Percentiles rank a stretch among this genome's conserved stretches.
Conservation (phyloP, 805 yeast species). For the Yarrowia keelungensis region DNA sequence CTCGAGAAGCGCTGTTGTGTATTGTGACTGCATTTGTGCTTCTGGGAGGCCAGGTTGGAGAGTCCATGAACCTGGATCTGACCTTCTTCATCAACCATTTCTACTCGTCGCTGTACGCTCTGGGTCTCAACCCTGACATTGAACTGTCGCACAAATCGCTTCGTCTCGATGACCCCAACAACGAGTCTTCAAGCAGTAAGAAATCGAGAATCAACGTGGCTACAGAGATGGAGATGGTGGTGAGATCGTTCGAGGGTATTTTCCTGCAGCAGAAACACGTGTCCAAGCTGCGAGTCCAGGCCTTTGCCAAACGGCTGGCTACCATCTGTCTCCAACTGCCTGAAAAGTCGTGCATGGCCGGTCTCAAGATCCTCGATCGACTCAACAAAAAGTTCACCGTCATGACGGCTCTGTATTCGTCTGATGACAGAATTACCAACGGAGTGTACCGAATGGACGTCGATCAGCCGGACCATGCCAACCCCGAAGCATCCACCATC, state of each 20-base stretch:
- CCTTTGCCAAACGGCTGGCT: conserved; percentile 83
- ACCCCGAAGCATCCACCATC: conserved; percentile 85
- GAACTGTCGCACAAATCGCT: conserved; percentile 85
- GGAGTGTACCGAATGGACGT: conserved; percentile 75
- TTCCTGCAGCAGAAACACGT: conserved; percentile 53
- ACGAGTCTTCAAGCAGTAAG: conserved; percentile 44
- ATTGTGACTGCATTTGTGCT: conserved; percentile 90
- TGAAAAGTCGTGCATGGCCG: conserved; percentile 83
- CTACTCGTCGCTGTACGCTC: conserved; percentile 69
- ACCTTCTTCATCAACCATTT: conserved; percentile 79
- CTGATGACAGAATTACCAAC: conserved; percentile 86
- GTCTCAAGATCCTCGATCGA: conserved; percentile 78
- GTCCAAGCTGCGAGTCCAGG: conserved; percentile 56
- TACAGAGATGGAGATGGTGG: conserved; percentile 83
- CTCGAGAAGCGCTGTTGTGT: conserved; percentile 78
- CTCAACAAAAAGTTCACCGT: conserved; percentile 74
- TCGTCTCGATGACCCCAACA: conserved; percentile 78
- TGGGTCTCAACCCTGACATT: conserved; percentile 79
- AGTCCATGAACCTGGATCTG: conserved; percentile 79
- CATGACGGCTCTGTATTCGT: conserved; percentile 75
- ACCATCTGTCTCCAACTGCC: conserved; percentile 75
- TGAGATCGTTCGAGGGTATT: conserved; percentile 77
- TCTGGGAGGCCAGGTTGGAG: conserved; percentile 73
- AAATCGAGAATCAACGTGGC: conserved; percentile 77
- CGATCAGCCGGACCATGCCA: conserved; percentile 73